Base-by-base conservation (phyloP, 768 basidiomycete species). In the Suillus tomentosus region DNA sequence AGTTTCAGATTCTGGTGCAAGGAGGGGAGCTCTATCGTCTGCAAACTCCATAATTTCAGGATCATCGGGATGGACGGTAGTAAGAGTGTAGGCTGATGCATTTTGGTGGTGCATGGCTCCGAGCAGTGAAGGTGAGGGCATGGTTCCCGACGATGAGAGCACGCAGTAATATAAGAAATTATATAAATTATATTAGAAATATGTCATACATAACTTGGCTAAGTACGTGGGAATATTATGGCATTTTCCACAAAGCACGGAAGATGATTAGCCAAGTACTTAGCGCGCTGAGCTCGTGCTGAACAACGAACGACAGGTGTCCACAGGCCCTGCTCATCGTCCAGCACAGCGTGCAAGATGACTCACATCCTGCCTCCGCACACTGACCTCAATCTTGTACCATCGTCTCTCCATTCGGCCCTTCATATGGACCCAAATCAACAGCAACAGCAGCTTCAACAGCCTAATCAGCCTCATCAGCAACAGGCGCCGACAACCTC, bases 391-490 rank as follows among this genome's bases (percentile, higher is more conserved):
- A 74, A 74, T 66, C 70, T 79, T 57, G 70, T 70, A 36, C 84
- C 82, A 6, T 79, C 84, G 54, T 82, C 86, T 37, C 79, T 87
- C 53, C 88, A 87, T 72, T 81, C 86, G 14, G 84, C 86, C 1
- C 79, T 89, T 17, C 85, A 87, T 75, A 91, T 92, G 85, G 88
- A 91, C 71, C 84, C 85, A 24, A 81, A 79, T 63, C 85, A 87
- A 66, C 80, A 81, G 39, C 81, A 83, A 60, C 80, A 79, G 45
- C 83, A 82, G 55, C 80, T 76, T 55, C 82, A 78, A 45, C 79
- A 64, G 53, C 76, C 71, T 17, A 76, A 73, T 59, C 74, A 69
- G 34, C 78, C 73, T n/a, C 76, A 74, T n/a, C 74, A 72, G 34
- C 79, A 74, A 65, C 76, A 77, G 60, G 77, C 69, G 68, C 79